These are phyloP conservation scores for Incumbomyces lentus DNA, from an alignment of 2,329 filamentous ascomycete genomes.

Conservation along the genomic window DNA sequence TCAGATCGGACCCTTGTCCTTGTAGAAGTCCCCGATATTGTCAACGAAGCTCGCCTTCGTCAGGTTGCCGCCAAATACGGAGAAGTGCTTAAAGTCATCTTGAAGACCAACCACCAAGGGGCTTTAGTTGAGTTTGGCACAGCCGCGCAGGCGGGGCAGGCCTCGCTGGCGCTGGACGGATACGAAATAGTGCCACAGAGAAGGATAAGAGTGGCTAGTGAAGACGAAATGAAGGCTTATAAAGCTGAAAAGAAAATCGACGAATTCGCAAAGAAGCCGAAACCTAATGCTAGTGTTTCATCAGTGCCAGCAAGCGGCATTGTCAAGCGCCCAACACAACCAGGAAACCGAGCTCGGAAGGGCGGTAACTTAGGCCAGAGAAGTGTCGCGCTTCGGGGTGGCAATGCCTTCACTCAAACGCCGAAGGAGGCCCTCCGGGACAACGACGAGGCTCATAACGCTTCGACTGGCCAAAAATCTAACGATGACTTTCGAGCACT, in stretches of 20 bases:
- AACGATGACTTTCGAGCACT: conserved; percentile 6
- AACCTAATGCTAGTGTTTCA: conserved; percentile 19
- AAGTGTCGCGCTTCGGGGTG: neutral
- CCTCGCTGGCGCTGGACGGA: conserved; percentile 36
- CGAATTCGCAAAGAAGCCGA: conserved; percentile 29
- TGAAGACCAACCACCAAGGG: conserved; percentile 72
- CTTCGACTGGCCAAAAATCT: neutral
- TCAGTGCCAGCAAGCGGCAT: conserved; percentile 25
- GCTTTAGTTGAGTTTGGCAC: conserved; percentile 76
- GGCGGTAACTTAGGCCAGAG: conserved; percentile 5
- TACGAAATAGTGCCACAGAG: conserved; percentile 35
- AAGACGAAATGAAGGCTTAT: conserved; percentile 40
- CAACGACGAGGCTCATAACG: neutral
- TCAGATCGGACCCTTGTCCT: conserved; percentile 66
- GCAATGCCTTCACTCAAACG: neutral
- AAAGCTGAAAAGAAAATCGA: conserved; percentile 32
- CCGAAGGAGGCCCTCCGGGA: neutral
- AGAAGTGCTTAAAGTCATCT: conserved; percentile 60
- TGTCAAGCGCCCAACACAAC: conserved; percentile 20
- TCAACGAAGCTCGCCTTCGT: conserved; percentile 76
- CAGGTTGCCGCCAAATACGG: conserved; percentile 62
- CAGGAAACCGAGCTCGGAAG: conserved; percentile 3
- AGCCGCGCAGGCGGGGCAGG: conserved; percentile 57
- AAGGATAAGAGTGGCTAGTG: conserved; percentile 39
- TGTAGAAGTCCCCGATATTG: conserved; percentile 79